Conservation (phyloP, 352 stramenopile genomes). For the Globisporangium apiculatum region DNA sequence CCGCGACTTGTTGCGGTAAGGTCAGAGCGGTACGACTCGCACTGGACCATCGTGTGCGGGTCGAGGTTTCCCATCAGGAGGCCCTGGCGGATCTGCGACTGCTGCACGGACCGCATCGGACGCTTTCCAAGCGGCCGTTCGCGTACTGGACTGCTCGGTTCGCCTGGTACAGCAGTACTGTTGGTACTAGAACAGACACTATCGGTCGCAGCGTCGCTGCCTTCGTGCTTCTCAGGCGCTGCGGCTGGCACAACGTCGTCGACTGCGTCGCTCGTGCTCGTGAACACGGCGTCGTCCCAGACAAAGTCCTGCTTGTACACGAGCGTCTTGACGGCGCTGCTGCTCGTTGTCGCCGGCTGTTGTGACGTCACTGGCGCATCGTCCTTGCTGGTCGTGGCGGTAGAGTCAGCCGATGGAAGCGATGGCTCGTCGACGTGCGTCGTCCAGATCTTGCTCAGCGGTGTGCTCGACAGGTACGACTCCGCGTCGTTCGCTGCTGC, state of each 20-base stretch:
- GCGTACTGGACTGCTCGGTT: conserved; percentile 1
- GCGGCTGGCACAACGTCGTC: neutral
- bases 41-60: conserved; percentile 85
- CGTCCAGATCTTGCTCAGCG: conserved; percentile 53
- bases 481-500: neutral
- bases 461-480: conserved; percentile 14
- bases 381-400: neutral
- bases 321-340: conserved; percentile 9
- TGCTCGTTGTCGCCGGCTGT: no score
- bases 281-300: conserved; percentile 64
- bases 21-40: conserved; percentile 38
- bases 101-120: conserved; percentile 59
- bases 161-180: neutral
- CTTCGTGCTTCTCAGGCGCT: neutral
- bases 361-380: neutral
- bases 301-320: conserved; percentile 69
- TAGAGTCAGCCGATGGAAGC: no score
- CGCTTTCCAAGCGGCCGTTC: conserved; percentile 39
- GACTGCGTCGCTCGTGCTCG: conserved; percentile 13
- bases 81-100: conserved; percentile 76
- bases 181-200: neutral
- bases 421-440: conserved; percentile 15
- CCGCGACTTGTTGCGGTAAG: conserved; percentile 24
- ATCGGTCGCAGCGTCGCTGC: neutral
- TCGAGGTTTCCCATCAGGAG: conserved; percentile 66